A percentile compares a stretch with the other conserved stretches of the same genome.
phyloP scores from a whole-genome alignment of 2,329 filamentous ascomycete genomes.

The Emericellopsis cladophorae region DNA sequence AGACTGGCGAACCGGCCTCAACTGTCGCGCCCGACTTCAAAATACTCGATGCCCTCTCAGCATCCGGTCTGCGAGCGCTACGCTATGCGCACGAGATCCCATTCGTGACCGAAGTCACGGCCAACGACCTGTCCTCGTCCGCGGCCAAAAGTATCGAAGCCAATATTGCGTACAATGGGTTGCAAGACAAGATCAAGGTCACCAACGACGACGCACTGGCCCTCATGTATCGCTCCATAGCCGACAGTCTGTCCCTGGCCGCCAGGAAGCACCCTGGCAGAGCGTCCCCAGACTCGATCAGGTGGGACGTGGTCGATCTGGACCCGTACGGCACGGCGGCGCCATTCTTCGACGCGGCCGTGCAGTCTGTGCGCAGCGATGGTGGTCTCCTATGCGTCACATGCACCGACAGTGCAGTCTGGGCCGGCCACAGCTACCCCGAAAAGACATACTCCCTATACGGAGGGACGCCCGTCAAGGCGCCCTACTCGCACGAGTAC shows the following conservation, averaged over 20 bases:
- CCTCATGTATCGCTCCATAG: conserved; percentile 74
- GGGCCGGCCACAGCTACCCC: conserved; percentile 84
- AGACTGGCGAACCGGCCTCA: neutral
- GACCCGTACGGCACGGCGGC: conserved; percentile 93
- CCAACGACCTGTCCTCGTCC: conserved; percentile 74
- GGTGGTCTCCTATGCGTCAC: conserved; percentile 89
- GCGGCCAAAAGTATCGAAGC: conserved; percentile 71
- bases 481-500: conserved; percentile 74
- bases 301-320: conserved; percentile 88
- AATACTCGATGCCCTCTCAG: conserved; percentile 91
- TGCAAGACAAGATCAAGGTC: conserved; percentile 57
- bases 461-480: conserved; percentile 78
- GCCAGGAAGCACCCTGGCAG: conserved; percentile 26
- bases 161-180: conserved; percentile 74
- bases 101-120: conserved; percentile 67
- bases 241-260: conserved; percentile 32
- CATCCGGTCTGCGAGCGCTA: conserved; percentile 80
- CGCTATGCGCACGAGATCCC: conserved; percentile 89
- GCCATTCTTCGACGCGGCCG: conserved; percentile 80
- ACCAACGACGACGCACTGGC: conserved; percentile 73
- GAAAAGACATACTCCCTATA: conserved; percentile 95
- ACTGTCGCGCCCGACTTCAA: conserved; percentile 41
- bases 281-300: too few relatives aligned
- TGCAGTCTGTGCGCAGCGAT: conserved; percentile 72
- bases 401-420: conserved; percentile 91